phyloP scores from a whole-genome alignment of 495 filamentous ascomycete species.

The Halenospora varia region DNA sequence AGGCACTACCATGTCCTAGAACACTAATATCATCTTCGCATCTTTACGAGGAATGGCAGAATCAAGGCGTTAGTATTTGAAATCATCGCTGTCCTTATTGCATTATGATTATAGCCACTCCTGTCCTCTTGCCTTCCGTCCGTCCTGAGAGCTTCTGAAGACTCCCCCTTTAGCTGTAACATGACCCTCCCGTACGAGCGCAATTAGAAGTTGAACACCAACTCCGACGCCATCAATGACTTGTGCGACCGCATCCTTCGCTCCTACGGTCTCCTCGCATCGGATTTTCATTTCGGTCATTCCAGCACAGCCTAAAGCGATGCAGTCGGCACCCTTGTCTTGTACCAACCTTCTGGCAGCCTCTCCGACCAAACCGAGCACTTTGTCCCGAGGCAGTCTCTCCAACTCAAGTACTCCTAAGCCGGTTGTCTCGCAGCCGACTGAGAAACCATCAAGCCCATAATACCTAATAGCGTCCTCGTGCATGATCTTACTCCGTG shows the following conservation, averaged over 20 bases:
- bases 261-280: slow-evolving; percentile 37
- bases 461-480: slow-evolving; percentile 38
- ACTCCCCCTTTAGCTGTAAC: slow-evolving; percentile 34
- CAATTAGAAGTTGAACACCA: slow-evolving; percentile 28
- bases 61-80: no score
- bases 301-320: slow-evolving; percentile 44
- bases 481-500: slow-evolving; percentile 35
- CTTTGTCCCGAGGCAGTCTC: slow-evolving; percentile 31
- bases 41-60: no score
- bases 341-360: slow-evolving; percentile 33
- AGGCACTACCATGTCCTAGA: no score
- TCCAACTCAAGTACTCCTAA: slow-evolving; percentile 42
- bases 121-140: slow-evolving; percentile 30
- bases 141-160: slow-evolving; percentile 28
- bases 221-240: slow-evolving; percentile 35
- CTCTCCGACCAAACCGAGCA: slow-evolving; percentile 33
- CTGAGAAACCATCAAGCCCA: slow-evolving; percentile 35
- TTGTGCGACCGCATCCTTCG: slow-evolving; percentile 23
- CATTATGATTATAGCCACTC: slow-evolving; percentile 22
- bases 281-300: slow-evolving; percentile 43
- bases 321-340: slow-evolving; percentile 40
- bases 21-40: no score
- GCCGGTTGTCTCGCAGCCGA: slow-evolving; percentile 34
- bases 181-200: slow-evolving; percentile 29
- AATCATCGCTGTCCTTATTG: no score